Evolutionary conservation across 805 yeast genomes (phyloP), one percentile per base, ranked within the genome.

Genomic region (Lipomyces orientalis): DNA sequence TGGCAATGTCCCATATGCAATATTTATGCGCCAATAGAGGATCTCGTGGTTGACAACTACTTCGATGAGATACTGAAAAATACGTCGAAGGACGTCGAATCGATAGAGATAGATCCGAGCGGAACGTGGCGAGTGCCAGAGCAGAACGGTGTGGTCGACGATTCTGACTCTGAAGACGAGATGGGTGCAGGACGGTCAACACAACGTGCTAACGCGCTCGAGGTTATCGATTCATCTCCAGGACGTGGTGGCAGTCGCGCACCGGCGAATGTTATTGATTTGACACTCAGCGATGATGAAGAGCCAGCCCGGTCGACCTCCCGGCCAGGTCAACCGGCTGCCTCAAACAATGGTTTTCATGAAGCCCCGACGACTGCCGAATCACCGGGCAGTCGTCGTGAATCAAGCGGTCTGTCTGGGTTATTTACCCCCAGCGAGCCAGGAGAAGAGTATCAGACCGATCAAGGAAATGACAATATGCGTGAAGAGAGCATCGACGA

Each of bases 1-100:
- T 94, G 98, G 98, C 80, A 80, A 61, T 95, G 99, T 75, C 97
- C 98, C 0, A 83, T 91, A 2, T 95, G 99, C 76, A 85, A 85
- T 68, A 80, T 78, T 4, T 75, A 75, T 1, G 79, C 91, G 1
- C 78, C 81, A 1, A 79, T 87, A 16, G 83, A 84, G 16, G 88
- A 88, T 68, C 76, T 95, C 62, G 87, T 89, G 0, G 80, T 93
- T 0, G 92, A 91, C 71, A 97, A 91, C 68, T 94, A 31, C 54
- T 57, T 71, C 46, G 75, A 77, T 54, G 90, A 89, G 14, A 86
- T 94, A 60, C 74, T 94, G 25, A 75, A 81, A 1, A 74, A 76
- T 1, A 87, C 93, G 0, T 75, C 78, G 1, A 85, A 81, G 1
- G 86, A 86, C 12, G 86, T 84, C 1, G 94, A 90, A 52, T 83